Evolutionary conservation across 2,329 filamentous ascomycete genomes (phyloP).

Genomic region (Colletotrichum caudatum): DNA sequence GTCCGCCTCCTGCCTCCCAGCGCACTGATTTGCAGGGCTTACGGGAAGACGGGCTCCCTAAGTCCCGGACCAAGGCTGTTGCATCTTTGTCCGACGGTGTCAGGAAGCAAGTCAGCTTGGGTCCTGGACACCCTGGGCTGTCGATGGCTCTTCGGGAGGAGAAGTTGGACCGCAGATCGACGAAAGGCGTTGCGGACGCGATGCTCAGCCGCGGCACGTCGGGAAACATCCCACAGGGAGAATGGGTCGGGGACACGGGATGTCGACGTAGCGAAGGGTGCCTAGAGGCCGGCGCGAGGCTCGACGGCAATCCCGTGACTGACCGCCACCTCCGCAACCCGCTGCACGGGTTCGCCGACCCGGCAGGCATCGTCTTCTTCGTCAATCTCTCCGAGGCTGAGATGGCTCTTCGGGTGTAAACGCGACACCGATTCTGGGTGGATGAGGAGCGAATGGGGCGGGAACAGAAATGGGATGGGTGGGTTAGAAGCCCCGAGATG

Average conservation of each 20-base stretch:
- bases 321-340: too few species aligned
- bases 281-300: too few species aligned
- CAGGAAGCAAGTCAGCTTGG: background rate
- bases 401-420: background rate
- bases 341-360: background rate
- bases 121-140: background rate
- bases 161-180: background rate
- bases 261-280: too few species aligned
- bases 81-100: background rate
- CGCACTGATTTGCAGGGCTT: background rate
- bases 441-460: background rate
- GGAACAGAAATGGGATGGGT: background rate
- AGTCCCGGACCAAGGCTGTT: background rate
- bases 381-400: background rate
- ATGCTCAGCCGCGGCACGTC: too few species aligned
- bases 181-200: too few species aligned
- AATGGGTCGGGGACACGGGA: too few species aligned
- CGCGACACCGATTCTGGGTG: background rate
- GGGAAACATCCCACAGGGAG: too few species aligned
- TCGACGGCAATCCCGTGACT: too few species aligned
- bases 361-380: background rate
- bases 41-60: background rate
- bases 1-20: too few species aligned
- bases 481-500: background rate
- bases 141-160: background rate